Evolutionary conservation across 2,329 filamentous ascomycete genomes (phyloP), one percentile per base, ranked within the genome.

Genomic region (Alternaria sp.): DNA sequence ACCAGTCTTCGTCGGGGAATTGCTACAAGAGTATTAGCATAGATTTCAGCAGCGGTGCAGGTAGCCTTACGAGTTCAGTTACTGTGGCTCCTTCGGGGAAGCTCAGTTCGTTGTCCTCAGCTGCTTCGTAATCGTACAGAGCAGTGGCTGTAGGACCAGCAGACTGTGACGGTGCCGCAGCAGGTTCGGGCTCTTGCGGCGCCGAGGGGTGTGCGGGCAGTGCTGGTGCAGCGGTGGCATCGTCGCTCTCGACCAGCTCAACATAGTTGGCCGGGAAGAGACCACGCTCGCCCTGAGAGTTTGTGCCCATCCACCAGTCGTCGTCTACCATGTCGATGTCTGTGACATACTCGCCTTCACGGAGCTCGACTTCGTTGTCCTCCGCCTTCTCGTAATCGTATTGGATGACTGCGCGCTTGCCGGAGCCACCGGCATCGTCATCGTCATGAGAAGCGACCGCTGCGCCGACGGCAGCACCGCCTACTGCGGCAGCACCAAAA

Each of bases 1-100:
- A 99, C 96, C 96, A 99, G 78, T 99, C 96, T 69, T 98, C 95
- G 74, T 98, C 96, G 3, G 96, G 96, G 81, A 98, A 98, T 83
- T 97, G 93, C 90, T 91, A 71, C 50, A 46, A 12, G 46, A 46
- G 77, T 72, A 82, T 79, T 55, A 76, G 69, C 59, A 50, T 50
- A 17, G 9, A 21, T 6, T 45, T 25, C 11, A 50, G 25, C 6
- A 46, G 6, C 25, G 13, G 25, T 10, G 21, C 17, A 21, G 21
- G 12, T 9, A 47, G 44, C 86, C 89, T 85, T 86, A 91, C 90
- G 68, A 99, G 84, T 75, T 91, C 87, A 26, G 87, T 91, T 72
- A 99, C 91, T 67, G 85, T 93, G 43, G 92, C 95, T 28, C 91
- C 91, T 75, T 99, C 96, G 3, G 93, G 93, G 83, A 99, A 99